phyloP scores from a whole-genome alignment of 192 early-diverging fungal species.

The Mortierella hygrophila region DNA sequence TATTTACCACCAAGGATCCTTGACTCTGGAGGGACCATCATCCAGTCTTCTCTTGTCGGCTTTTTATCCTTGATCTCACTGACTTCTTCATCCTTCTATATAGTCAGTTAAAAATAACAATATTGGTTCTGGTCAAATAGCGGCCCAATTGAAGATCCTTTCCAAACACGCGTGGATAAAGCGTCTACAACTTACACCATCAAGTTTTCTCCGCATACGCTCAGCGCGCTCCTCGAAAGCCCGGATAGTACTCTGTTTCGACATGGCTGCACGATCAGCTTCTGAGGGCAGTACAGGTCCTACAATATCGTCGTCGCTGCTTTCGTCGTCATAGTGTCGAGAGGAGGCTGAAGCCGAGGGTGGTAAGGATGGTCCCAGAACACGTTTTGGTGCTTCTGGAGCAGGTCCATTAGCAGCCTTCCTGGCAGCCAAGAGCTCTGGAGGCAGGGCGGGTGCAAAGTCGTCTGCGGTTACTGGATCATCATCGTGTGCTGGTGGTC shows the following conservation, averaged over 20 bases:
- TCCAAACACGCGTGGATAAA: background rate
- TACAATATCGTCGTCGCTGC: slow-evolving; percentile 54
- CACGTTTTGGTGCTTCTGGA: slow-evolving; percentile 24
- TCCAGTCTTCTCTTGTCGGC: slow-evolving; percentile 68
- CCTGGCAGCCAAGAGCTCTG: slow-evolving; percentile 46
- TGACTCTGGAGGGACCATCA: slow-evolving; percentile 70
- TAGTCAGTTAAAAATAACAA: background rate
- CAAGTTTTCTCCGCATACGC: slow-evolving; percentile 56
- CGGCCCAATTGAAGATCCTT: background rate
- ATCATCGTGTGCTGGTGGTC: slow-evolving; percentile 18
- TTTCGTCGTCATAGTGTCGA: slow-evolving; percentile 14
- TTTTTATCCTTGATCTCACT: slow-evolving; percentile 22
- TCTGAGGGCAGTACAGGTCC: slow-evolving; percentile 54
- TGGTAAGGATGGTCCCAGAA: slow-evolving; percentile 49
- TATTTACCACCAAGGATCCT: slow-evolving; percentile 44
- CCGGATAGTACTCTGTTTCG: slow-evolving; percentile 45
- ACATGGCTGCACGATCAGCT: slow-evolving; percentile 30
- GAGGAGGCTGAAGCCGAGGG: slow-evolving; percentile 14
- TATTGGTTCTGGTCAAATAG: too few species aligned
- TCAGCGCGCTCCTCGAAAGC: slow-evolving; percentile 58
- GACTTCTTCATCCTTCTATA: slow-evolving; percentile 12
- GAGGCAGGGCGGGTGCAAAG: slow-evolving; percentile 52
- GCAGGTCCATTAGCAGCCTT: slow-evolving; percentile 5
- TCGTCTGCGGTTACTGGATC: slow-evolving; percentile 26
- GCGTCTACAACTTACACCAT: slow-evolving; percentile 17